phyloP scores from a whole-genome alignment of 768 basidiomycete species.

The Mycena leptocephala region DNA sequence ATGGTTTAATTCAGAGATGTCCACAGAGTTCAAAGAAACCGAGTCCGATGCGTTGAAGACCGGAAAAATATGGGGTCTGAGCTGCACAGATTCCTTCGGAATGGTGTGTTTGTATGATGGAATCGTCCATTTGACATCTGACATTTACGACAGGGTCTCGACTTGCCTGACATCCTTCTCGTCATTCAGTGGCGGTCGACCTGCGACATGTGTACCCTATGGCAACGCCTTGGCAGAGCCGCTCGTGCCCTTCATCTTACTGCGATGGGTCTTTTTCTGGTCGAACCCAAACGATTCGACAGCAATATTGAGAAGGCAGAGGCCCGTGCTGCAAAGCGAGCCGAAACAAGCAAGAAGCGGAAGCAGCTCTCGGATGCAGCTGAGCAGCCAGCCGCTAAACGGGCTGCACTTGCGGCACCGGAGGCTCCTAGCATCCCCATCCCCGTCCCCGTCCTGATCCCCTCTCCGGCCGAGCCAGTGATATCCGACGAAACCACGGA shows the following conservation, averaged over 20 bases:
- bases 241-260: slow-evolving; percentile 14
- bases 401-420: neutral
- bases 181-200: too few species aligned
- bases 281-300: slow-evolving; percentile 40
- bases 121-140: too few species aligned
- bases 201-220: too few species aligned
- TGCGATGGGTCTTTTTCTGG: slow-evolving; percentile 36
- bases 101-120: too few species aligned
- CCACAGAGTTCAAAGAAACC: too few species aligned
- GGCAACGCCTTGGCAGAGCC: slow-evolving; percentile 44
- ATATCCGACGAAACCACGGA: neutral
- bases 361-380: too few species aligned
- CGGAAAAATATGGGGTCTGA: too few species aligned
- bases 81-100: too few species aligned
- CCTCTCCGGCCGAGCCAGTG: neutral
- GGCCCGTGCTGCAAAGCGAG: neutral
- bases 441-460: neutral
- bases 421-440: neutral
- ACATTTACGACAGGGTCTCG: too few species aligned
- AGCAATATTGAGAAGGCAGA: slow-evolving; percentile 29
- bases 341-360: neutral
- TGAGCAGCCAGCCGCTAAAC: neutral
- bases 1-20: too few species aligned
- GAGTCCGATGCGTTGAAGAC: too few species aligned
- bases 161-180: too few species aligned